A percentile compares a stretch with the other conserved stretches of the same genome.
Evolutionary conservation across 2,329 filamentous ascomycete genomes (phyloP).

Genomic region (Simplicillium sp.): DNA sequence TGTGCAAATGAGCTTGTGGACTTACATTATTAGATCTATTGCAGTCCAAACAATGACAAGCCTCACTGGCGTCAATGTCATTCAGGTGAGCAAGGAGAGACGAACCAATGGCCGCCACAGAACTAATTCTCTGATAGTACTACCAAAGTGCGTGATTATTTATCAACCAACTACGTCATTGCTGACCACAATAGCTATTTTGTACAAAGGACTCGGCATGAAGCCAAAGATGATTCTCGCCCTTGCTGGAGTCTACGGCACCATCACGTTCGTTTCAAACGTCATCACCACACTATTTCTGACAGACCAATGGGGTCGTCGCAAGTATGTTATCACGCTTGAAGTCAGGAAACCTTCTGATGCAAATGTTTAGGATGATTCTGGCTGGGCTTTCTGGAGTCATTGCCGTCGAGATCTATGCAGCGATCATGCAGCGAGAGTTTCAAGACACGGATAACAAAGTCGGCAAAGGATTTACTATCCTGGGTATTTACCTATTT

Average conservation of each 20-base stretch:
- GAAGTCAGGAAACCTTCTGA: background rate
- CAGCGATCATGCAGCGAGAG: conserved; percentile 46
- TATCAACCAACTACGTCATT: background rate
- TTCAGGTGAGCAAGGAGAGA: conserved; percentile 17
- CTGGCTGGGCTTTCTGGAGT: conserved; percentile 40
- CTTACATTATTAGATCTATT: conserved; percentile 25
- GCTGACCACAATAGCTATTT: conserved; percentile 19
- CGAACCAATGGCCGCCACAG: background rate
- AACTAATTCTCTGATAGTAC: conserved; percentile 13
- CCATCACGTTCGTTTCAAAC: conserved; percentile 40
- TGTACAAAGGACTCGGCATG: conserved; percentile 46
- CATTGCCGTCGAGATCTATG: conserved; percentile 47
- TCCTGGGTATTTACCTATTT: conserved; percentile 50
- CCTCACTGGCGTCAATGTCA: conserved; percentile 48
- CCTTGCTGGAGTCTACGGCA: conserved; percentile 44
- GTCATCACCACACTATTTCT: conserved; percentile 40
- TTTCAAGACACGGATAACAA: conserved; percentile 46
- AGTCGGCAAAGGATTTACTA: conserved; percentile 48
- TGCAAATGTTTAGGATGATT: conserved; percentile 30
- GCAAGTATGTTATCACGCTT: conserved; percentile 22
- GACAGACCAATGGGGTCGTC: conserved; percentile 48
- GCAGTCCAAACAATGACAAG: conserved; percentile 48
- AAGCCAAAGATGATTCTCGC: conserved; percentile 38
- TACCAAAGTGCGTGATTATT: conserved; percentile 23
- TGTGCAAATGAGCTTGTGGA: background rate